A percentile compares a stretch with the other conserved stretches of the same genome.
phyloP scores from a whole-genome alignment of 169 alveolate species.

The Eimeria nieschulzi region DNA sequence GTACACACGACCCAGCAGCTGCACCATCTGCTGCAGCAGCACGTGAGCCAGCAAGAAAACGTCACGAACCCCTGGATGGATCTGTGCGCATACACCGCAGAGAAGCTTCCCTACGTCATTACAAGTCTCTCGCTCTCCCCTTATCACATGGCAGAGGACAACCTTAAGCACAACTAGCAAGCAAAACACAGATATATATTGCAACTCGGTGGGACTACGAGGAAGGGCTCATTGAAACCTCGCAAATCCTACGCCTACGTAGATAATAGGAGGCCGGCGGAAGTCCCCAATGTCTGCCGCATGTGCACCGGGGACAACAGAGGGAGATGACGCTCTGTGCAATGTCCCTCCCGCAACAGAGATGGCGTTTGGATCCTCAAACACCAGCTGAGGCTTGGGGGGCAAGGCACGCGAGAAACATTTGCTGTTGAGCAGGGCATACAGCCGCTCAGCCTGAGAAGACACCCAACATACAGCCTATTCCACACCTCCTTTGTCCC shows the following conservation, averaged over 20 bases:
- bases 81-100: background rate
- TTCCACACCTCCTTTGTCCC: background rate
- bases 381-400: constrained; percentile 3
- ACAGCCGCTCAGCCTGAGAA: constrained; percentile 4
- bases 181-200: background rate
- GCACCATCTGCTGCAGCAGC: constrained; percentile 65
- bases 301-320: background rate
- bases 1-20: constrained; percentile 29
- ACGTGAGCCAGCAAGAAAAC: constrained; percentile 17
- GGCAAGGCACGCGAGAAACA: constrained; percentile 37
- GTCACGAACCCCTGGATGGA: constrained; percentile 24
- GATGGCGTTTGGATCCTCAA: constrained; percentile 5
- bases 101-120: too few species aligned
- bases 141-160: too few species aligned
- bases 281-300: background rate
- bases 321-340: constrained; percentile 17
- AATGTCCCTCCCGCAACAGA: constrained; percentile 2
- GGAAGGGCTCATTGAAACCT: too few species aligned
- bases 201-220: background rate
- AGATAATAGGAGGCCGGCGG: constrained; percentile 19
- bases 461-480: background rate
- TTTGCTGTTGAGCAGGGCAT: background rate
- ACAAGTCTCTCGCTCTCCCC: background rate
- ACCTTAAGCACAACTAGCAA: too few species aligned
- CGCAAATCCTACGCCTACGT: background rate